A percentile compares a stretch with the other conserved stretches of the same genome.
These are phyloP conservation scores for Fusarium coicis DNA, from an alignment of 2,329 filamentous ascomycete genomes.

Conservation along the genomic window DNA sequence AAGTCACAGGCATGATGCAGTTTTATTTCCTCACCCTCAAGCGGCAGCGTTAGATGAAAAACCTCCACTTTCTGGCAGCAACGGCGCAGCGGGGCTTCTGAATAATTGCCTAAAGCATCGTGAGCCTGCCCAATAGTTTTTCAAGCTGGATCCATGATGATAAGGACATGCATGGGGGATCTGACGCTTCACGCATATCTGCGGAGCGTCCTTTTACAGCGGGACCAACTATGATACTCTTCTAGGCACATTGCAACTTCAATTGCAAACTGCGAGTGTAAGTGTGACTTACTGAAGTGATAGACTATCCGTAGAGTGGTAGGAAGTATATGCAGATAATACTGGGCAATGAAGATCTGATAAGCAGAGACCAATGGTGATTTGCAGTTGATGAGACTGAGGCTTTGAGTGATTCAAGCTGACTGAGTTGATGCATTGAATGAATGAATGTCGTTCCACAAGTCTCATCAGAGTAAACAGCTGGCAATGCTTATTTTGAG, in stretches of 20 bases:
- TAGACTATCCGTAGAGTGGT: not conserved
- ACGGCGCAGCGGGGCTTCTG: constrained; percentile 6
- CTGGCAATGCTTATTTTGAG: not conserved
- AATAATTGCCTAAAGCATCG: constrained; percentile 25
- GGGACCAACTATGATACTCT: constrained; percentile 26
- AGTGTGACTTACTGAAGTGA: not conserved
- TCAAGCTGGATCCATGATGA: constrained; percentile 34
- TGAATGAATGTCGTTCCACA: not conserved
- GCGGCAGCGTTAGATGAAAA: constrained; percentile 11
- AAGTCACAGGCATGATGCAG: not conserved
- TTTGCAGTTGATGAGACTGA: not conserved
- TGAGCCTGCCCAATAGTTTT: constrained; percentile 24
- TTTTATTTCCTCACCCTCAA: constrained; percentile 19
- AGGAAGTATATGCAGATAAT: constrained; percentile 10
- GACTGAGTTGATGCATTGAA: not conserved
- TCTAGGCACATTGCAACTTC: constrained; percentile 8
- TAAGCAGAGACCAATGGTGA: constrained; percentile 3
- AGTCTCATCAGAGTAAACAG: not conserved
- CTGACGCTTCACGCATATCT: constrained; percentile 39
- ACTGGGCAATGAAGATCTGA: constrained; percentile 17
- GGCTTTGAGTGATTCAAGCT: not conserved
- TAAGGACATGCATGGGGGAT: constrained; percentile 46
- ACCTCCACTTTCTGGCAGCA: constrained; percentile 25
- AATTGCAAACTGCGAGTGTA: constrained; percentile 11
- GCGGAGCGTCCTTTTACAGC: constrained; percentile 38